Evolutionary conservation across 352 stramenopile genomes (phyloP), one percentile per base, ranked within the genome.

Genomic region (Phytophthora aleatoria): DNA sequence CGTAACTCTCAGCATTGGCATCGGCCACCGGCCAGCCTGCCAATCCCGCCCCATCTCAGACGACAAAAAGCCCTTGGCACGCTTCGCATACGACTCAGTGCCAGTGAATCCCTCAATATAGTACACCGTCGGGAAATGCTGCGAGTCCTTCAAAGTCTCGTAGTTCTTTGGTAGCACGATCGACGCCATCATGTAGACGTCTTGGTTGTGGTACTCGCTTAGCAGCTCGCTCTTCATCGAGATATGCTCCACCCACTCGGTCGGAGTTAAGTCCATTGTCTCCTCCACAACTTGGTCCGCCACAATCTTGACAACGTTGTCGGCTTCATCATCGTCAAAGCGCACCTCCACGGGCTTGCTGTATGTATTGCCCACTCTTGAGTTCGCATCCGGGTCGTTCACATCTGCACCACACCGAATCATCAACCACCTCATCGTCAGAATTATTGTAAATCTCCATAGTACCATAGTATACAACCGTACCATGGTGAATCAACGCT

Each of bases 31-130:
- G 20, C 81, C 84, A 35, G 65, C 59, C 38, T 89, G 68, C 84
- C 84, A 92, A 9, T 75, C 59, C 3, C 73, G 52, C 1, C 84
- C 84, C 72, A 91, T 86, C 30, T 90, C 81, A 0, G 81, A 91
- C 10, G 72, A 64, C 33, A 92, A 52, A 63, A 92, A 92, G 2
- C 50, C 71, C 39, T 81, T 71, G 1, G 81, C 84, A n/a, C 84
- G 79, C 45, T 80, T 76, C 3, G 75, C 78, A 63, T 90, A 90
- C 36, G 65, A 71, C 57, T 90, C 81, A 0, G 81, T 88, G 16
- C 84, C 84, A 12, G 77, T 88, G 55, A 91, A 92, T 5, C 84
- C 84, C 73, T 92, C 84, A 47, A 92, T 84, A 61, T 90, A 91
- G 76, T 89, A 92, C 10, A 92, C 78, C 3, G 79, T 85, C 2